phyloP scores from a whole-genome alignment of 352 stramenopile species.

The Pythium periplocum region DNA sequence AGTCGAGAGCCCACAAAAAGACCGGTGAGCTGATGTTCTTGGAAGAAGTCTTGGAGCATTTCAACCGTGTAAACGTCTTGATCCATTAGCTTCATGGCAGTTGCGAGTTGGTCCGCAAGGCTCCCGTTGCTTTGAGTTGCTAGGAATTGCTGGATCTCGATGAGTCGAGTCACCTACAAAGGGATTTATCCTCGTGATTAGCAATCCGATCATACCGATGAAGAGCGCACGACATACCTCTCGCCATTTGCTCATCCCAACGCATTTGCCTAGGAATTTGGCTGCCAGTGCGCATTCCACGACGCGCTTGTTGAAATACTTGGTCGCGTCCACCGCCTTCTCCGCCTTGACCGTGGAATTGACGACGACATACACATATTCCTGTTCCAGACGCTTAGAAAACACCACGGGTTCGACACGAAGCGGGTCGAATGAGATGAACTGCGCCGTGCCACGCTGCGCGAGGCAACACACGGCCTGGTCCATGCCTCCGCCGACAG shows the following conservation, averaged over 20 bases:
- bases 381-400: constrained; percentile 13
- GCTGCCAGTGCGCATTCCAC: constrained; percentile 68
- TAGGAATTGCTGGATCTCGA: constrained; percentile 34
- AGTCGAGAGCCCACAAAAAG: constrained; percentile 33
- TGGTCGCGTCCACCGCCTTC: constrained; percentile 67
- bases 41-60: constrained; percentile 26
- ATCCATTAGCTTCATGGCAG: constrained; percentile 14
- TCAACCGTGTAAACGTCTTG: constrained; percentile 22
- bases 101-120: constrained; percentile 27
- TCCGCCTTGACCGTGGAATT: constrained; percentile 62
- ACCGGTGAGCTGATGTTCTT: constrained; percentile 7
- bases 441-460: constrained; percentile 34
- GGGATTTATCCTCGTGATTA: neutral
- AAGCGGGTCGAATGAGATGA: constrained; percentile 59
- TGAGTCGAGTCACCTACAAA: constrained; percentile 33
- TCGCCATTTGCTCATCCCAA: constrained; percentile 29
- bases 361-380: constrained; percentile 61
- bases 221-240: constrained; percentile 17
- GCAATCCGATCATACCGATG: neutral
- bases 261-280: constrained; percentile 60
- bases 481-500: constrained; percentile 83
- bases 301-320: constrained; percentile 76
- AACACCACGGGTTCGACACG: constrained; percentile 22
- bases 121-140: neutral
- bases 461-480: constrained; percentile 64